These are phyloP conservation scores for Arthrobotrys conoides DNA, from an alignment of 2,329 filamentous ascomycete species.

Conservation along the genomic window DNA sequence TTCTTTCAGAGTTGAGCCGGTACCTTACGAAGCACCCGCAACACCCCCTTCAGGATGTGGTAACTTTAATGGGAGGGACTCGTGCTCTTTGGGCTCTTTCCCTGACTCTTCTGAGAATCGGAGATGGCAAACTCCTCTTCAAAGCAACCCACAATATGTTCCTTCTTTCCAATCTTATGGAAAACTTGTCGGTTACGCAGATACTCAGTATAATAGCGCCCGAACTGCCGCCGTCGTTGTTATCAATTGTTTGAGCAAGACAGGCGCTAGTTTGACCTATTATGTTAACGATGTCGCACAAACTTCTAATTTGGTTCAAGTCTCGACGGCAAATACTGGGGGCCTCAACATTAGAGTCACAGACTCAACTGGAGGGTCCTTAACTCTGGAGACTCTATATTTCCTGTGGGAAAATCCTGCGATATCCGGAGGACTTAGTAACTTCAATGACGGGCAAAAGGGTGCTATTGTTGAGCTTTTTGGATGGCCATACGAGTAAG, in stretches of 20 bases:
- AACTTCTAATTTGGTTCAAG: slow-evolving; percentile 63
- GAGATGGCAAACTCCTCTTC: slow-evolving; percentile 65
- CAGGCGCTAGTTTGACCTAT: slow-evolving; percentile 62
- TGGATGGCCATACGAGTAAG: slow-evolving; percentile 64
- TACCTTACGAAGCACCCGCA: slow-evolving; percentile 63
- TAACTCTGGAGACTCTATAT: slow-evolving; percentile 64
- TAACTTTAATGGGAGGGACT: slow-evolving; percentile 65
- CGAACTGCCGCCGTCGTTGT: slow-evolving; percentile 63
- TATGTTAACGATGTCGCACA: slow-evolving; percentile 62
- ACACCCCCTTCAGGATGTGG: slow-evolving; percentile 63
- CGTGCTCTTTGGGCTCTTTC: slow-evolving; percentile 62
- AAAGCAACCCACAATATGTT: slow-evolving; percentile 61
- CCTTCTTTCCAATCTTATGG: slow-evolving; percentile 64
- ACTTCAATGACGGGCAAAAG: slow-evolving; percentile 64
- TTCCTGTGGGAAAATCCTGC: slow-evolving; percentile 64
- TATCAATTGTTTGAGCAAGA: slow-evolving; percentile 65
- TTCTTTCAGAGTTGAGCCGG: slow-evolving; percentile 62
- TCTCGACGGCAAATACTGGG: slow-evolving; percentile 58
- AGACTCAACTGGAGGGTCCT: slow-evolving; percentile 62
- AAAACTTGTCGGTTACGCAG: slow-evolving; percentile 65
- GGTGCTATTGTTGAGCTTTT: slow-evolving; percentile 65
- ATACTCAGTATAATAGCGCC: slow-evolving; percentile 65
- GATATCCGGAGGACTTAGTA: slow-evolving; percentile 63
- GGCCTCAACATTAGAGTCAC: slow-evolving; percentile 63
- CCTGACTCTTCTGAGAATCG: slow-evolving; percentile 63